Percentiles rank a stretch among this genome's conserved stretches.
Conservation (phyloP, 805 yeast genomes). For the Monosporozyma aquatica region DNA sequence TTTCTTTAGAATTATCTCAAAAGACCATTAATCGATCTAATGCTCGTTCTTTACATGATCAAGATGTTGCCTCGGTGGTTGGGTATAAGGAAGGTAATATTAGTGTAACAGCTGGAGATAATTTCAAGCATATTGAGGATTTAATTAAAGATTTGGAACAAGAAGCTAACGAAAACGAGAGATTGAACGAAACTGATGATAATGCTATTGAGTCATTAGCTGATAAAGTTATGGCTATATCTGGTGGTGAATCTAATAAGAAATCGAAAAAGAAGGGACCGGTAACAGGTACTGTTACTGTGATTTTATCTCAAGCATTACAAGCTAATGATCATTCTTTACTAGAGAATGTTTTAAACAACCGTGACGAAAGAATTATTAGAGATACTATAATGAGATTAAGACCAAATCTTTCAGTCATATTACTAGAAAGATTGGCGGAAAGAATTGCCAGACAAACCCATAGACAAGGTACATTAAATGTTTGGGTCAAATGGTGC, state of each 20-base stretch:
- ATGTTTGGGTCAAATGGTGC: slow-evolving; percentile 82
- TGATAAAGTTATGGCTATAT: slow-evolving; percentile 33
- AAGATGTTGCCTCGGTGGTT: slow-evolving; percentile 44
- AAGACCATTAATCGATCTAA: slow-evolving; percentile 8
- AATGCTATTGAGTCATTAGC: slow-evolving; percentile 42
- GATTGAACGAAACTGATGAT: slow-evolving; percentile 34
- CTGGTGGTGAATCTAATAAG: slow-evolving; percentile 7
- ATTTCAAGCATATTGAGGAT: slow-evolving; percentile 45
- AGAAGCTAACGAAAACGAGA: slow-evolving; percentile 35
- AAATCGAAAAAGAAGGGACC: slow-evolving; percentile 37
- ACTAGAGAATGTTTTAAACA: slow-evolving; percentile 68
- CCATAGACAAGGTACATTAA: slow-evolving; percentile 41
- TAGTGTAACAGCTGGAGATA: slow-evolving; percentile 54
- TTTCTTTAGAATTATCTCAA: slow-evolving; percentile 23
- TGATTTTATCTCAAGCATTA: slow-evolving; percentile 81
- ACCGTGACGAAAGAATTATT: slow-evolving; percentile 43
- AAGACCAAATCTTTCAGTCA: slow-evolving; percentile 44
- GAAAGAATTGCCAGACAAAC: slow-evolving; percentile 52
- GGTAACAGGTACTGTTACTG: slow-evolving; percentile 69
- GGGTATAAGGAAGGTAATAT: slow-evolving; percentile 55
- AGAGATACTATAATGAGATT: slow-evolving; percentile 48
- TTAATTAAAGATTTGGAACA: slow-evolving; percentile 35
- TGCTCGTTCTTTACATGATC: slow-evolving; percentile 24
- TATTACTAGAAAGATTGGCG: slow-evolving; percentile 50
- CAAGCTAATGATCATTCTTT: slow-evolving; percentile 78